phyloP scores from a whole-genome alignment of 768 basidiomycete species.

The Leccinum subgranulosum region DNA sequence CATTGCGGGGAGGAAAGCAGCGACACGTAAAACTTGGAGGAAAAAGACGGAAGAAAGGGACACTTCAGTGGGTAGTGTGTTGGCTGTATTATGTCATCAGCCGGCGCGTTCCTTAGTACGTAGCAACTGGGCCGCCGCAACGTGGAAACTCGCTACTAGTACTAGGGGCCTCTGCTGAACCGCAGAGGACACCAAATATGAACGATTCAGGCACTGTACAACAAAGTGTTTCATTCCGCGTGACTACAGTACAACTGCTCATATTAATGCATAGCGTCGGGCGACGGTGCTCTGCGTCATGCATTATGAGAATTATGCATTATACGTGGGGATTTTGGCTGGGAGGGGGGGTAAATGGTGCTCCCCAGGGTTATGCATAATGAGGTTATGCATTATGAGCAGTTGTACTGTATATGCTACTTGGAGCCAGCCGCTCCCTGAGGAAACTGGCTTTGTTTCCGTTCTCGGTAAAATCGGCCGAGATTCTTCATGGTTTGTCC shows the following conservation, averaged over 20 bases:
- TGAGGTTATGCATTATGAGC: no score
- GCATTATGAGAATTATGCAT: no score
- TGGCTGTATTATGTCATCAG: not conserved
- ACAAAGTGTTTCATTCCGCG: not conserved
- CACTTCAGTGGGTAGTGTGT: no score
- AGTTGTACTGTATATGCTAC: no score
- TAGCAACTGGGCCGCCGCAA: not conserved
- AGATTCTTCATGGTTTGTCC: slow-evolving; percentile 69
- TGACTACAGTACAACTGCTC: no score
- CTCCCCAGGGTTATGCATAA: no score
- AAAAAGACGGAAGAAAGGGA: not conserved
- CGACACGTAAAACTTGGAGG: not conserved
- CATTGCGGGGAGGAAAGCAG: slow-evolving; percentile 23
- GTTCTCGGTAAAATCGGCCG: slow-evolving; percentile 65
- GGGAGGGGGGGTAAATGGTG: no score
- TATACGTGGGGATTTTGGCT: no score
- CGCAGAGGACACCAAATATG: not conserved
- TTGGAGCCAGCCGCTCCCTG: not conserved
- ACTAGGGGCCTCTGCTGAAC: not conserved
- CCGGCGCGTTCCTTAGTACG: not conserved
- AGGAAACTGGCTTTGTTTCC: slow-evolving; percentile 29
- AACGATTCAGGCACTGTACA: slow-evolving; percentile 2
- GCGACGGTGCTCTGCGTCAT: no score
- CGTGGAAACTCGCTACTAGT: not conserved
- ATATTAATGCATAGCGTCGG: no score